A percentile compares a stretch with the other conserved stretches of the same genome.
These are phyloP conservation scores for Creolimax fragrantissima DNA, from an alignment of 78 protist genomes.

Conservation along the genomic window DNA sequence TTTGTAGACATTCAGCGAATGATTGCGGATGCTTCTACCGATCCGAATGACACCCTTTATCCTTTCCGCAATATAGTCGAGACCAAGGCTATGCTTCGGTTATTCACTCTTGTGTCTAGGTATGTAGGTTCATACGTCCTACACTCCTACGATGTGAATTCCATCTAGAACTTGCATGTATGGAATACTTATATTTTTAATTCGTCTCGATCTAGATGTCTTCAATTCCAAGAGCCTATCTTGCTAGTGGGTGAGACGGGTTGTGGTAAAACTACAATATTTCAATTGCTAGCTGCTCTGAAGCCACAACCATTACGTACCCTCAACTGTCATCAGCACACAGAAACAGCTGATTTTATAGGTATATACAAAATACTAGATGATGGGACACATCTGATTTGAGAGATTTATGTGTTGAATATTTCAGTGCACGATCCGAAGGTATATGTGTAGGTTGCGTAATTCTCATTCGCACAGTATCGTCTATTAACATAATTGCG, in stretches of 20 bases:
- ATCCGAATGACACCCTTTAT: neutral
- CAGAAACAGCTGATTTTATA: conserved; percentile 96
- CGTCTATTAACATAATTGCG: no score
- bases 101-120: neutral
- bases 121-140: conserved; percentile 72
- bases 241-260: conserved; percentile 95
- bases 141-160: neutral
- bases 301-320: conserved; percentile 91
- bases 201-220: no score
- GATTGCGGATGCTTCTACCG: neutral
- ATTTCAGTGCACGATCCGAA: no score
- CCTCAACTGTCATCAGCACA: conserved; percentile 95
- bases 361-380: neutral
- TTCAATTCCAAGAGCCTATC: conserved; percentile 80
- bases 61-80: neutral
- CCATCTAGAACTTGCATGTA: no score
- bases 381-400: no score
- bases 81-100: neutral
- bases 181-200: no score
- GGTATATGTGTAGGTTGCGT: no score
- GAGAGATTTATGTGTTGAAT: no score
- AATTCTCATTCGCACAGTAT: no score
- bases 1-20: neutral
- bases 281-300: conserved; percentile 97
- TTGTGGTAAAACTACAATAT: conserved; percentile 90